Base-by-base conservation (phyloP, 495 filamentous ascomycete genomes). In the Penicillium silybi region DNA sequence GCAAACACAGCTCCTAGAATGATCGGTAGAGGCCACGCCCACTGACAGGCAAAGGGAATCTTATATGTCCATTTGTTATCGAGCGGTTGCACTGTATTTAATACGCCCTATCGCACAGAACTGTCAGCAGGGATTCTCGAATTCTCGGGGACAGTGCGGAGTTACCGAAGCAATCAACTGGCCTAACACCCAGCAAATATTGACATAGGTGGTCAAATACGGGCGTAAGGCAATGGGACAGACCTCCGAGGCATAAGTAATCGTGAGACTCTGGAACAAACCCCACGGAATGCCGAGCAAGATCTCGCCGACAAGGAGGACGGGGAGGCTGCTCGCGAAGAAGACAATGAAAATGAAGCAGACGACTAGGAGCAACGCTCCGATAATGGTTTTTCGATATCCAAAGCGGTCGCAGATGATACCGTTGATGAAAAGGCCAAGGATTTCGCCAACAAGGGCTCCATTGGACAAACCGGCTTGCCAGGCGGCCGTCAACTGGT, bases 231-330 rank as follows among this genome's bases (percentile, higher is more conserved):
- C 74, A 3, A 89, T 79, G 2, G 88, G 88, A 54, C 80, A 85
- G n/a, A 90, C 84, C 58, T 92, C 88, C 39, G 85, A 87, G 22
- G 87, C 88, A 56, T 90, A 92, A 4, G 86, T 88, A 58, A 85
- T 83, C 25, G 85, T 85, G 4, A 86, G 69, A 0, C 86, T 89
- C 64, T 88, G 86, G 71, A 89, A 89, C 35, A 91, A 79, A 54
- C 88, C 88, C 84, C 85, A 90, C 34, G 85, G 83, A 52, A 91
- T 84, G 53, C 88, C 86, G 53, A 82, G 84, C 5, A 90, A 71
- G 48, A 89, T 84, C 62, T 89, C 85, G 8, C 78, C 85, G 16
- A 82, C 79, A 32, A 85, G 76, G n/a, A 90, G 74, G 1, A 80
- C 74, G 43, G 81, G 70, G 11, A 47, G n/a, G 89, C 78, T 54